These are phyloP conservation scores for Chlorella vulgaris DNA, from an alignment of 139 green algal species.

Conservation along the genomic window DNA sequence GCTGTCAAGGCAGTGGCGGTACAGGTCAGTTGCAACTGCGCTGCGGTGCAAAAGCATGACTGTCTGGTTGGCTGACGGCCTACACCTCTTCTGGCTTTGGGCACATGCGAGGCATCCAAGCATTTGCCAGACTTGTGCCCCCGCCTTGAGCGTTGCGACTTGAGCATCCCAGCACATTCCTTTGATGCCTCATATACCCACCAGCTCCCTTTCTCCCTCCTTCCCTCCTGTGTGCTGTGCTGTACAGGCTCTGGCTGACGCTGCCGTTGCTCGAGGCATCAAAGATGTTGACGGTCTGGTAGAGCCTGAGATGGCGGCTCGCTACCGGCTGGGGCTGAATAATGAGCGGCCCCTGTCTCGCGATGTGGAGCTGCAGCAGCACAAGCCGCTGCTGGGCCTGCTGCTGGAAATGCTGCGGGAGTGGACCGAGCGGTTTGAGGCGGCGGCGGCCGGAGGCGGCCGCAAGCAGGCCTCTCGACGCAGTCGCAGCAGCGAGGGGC, in stretches of 20 bases:
- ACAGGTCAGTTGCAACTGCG: background rate
- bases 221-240: too few species aligned
- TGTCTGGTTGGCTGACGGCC: background rate
- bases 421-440: slow-evolving; percentile 31
- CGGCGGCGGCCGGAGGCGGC: background rate
- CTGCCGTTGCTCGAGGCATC: slow-evolving; percentile 32
- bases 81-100: background rate
- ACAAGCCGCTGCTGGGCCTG: slow-evolving; percentile 44
- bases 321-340: background rate
- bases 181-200: background rate
- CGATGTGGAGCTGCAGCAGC: slow-evolving; percentile 28
- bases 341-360: background rate
- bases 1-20: slow-evolving; percentile 19
- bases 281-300: slow-evolving; percentile 30
- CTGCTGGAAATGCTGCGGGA: slow-evolving; percentile 43
- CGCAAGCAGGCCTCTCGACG: background rate
- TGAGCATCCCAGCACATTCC: background rate
- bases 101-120: too few species aligned
- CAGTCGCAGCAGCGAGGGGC: background rate
- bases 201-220: background rate
- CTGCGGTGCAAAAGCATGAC: background rate
- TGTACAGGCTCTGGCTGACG: slow-evolving; percentile 47
- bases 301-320: background rate
- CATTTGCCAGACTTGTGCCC: too few species aligned
- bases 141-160: too few species aligned